A percentile compares a stretch with the other conserved stretches of the same genome.
phyloP scores from a whole-genome alignment of 345 rosid genomes.

The Lagerstroemia speciosa region DNA sequence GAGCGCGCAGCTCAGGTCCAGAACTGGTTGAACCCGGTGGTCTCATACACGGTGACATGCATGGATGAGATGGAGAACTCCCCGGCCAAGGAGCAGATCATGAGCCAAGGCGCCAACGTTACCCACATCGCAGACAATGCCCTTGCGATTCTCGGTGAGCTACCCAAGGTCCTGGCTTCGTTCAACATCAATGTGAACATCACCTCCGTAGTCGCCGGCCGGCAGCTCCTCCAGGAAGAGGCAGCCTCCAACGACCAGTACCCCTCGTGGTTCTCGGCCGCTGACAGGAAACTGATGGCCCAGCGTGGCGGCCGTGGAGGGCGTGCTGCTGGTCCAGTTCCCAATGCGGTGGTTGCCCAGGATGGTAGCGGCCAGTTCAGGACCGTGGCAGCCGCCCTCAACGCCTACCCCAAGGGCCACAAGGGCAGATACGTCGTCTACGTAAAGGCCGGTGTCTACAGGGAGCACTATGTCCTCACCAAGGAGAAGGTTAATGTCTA shows the following conservation, averaged over 20 bases:
- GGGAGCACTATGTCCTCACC: slow-evolving; percentile 26
- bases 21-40: slow-evolving; percentile 50
- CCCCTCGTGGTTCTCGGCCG: slow-evolving; percentile 58
- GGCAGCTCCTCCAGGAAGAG: slow-evolving; percentile 31
- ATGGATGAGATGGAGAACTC: slow-evolving; percentile 35
- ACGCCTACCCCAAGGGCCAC: slow-evolving; percentile 26
- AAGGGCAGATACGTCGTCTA: slow-evolving; percentile 30
- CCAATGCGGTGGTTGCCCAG: slow-evolving; percentile 56
- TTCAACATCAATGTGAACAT: slow-evolving; percentile 20
- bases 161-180: slow-evolving; percentile 26
- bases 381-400: slow-evolving; percentile 43
- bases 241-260: slow-evolving; percentile 9
- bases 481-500: slow-evolving; percentile 22
- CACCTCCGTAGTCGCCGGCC: slow-evolving; percentile 11
- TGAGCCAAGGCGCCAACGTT: slow-evolving; percentile 20
- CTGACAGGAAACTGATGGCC: slow-evolving; percentile 55
- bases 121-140: slow-evolving; percentile 26
- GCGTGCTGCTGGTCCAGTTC: slow-evolving; percentile 18
- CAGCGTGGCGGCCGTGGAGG: slow-evolving; percentile 6
- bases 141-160: slow-evolving; percentile 34
- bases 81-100: slow-evolving; percentile 18
- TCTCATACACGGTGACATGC: slow-evolving; percentile 50
- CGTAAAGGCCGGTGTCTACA: slow-evolving; percentile 47
- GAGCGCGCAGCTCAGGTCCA: slow-evolving; percentile 17
- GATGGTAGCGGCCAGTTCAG: slow-evolving; percentile 72